These are phyloP conservation scores for Aureobasidium sp. DNA, from an alignment of 2,329 filamentous ascomycete species.

Conservation along the genomic window DNA sequence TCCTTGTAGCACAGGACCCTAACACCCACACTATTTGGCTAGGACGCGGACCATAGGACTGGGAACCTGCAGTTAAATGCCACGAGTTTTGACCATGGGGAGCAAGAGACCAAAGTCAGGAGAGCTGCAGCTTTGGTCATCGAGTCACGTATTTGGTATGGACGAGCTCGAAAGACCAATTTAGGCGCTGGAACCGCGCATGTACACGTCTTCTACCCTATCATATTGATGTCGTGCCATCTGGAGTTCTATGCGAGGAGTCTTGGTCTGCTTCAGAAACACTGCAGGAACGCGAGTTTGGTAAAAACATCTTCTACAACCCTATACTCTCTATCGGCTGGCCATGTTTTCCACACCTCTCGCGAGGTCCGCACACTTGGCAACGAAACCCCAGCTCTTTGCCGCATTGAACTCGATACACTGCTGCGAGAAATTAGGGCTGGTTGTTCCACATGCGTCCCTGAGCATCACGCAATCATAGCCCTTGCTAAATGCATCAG, in stretches of 20 bases:
- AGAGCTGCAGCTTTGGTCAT: not conserved
- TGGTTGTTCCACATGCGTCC: constrained; percentile 50
- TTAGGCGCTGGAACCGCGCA: too few species aligned
- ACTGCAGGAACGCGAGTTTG: not conserved
- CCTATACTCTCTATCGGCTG: not conserved
- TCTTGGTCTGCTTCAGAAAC: not conserved
- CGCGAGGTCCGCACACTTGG: constrained; percentile 25
- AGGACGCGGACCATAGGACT: not conserved
- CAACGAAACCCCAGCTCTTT: constrained; percentile 30
- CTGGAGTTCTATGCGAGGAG: not conserved
- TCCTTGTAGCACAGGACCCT: not conserved
- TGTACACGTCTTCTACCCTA: not conserved
- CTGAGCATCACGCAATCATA: constrained; percentile 50
- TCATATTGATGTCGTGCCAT: not conserved
- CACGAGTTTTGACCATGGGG: not conserved
- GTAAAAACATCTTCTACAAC: not conserved
- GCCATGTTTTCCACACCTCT: constrained; percentile 22
- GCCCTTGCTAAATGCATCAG: constrained; percentile 50
- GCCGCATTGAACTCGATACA: constrained; percentile 31
- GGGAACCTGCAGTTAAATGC: not conserved
- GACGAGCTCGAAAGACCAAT: not conserved
- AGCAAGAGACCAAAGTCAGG: not conserved
- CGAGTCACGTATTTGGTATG: not conserved
- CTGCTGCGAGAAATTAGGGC: constrained; percentile 32
- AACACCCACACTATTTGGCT: not conserved